phyloP scores from a whole-genome alignment of 1,139 yeast genomes.

The Ogataea hybrid region DNA sequence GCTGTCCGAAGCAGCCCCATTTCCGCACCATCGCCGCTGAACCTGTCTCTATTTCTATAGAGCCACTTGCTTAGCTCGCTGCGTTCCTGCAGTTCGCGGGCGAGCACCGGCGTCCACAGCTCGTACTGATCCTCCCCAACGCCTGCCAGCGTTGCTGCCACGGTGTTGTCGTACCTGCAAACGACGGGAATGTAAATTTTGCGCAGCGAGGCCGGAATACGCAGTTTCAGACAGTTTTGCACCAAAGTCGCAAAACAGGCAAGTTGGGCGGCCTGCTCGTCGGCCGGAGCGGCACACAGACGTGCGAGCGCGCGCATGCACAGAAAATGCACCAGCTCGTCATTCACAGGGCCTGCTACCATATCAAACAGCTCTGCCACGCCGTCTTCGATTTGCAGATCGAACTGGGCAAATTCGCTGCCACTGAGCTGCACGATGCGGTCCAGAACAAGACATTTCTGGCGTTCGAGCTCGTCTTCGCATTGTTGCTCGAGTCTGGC shows the following conservation, averaged over 20 bases:
- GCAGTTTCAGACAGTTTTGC: neutral
- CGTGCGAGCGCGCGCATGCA: neutral
- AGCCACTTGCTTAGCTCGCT: neutral
- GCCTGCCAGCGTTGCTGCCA: neutral
- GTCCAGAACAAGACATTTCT: constrained; percentile 34
- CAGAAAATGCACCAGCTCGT: constrained; percentile 1
- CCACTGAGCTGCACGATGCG: constrained; percentile 34
- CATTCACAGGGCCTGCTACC: neutral
- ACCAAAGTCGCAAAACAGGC: neutral
- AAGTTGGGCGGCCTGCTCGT: neutral
- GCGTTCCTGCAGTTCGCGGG: neutral
- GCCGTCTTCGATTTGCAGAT: neutral
- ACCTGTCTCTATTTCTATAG: neutral
- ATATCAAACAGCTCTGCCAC: neutral
- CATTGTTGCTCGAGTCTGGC: neutral
- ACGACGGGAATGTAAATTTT: neutral
- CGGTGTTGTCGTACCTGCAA: neutral
- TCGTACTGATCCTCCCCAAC: neutral
- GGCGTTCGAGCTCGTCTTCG: constrained; percentile 26
- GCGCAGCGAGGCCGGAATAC: neutral
- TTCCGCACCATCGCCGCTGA: neutral
- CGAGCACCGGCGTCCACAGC: neutral
- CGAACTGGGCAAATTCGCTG: neutral
- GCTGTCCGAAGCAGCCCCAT: neutral
- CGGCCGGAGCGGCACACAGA: neutral